These are phyloP conservation scores for Pseudogymnoascus sp. DNA, from an alignment of 2,329 filamentous ascomycete species.

Conservation along the genomic window DNA sequence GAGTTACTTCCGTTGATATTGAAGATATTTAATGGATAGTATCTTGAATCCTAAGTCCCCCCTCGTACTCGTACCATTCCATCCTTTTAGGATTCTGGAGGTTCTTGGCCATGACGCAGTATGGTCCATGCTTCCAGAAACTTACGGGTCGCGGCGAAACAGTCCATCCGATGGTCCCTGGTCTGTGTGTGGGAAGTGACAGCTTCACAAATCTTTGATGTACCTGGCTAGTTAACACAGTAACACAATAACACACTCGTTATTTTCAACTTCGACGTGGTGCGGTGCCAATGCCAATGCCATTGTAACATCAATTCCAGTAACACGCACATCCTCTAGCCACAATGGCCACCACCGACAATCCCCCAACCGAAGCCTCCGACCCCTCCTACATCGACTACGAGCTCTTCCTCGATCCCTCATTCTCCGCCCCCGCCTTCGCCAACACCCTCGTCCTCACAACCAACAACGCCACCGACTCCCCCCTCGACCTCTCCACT, in stretches of 20 bases:
- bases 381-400: conserved; percentile 91
- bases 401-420: conserved; percentile 75
- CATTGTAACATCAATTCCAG: background rate
- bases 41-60: background rate
- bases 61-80: background rate
- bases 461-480: conserved; percentile 88
- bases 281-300: background rate
- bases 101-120: background rate
- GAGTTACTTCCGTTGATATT: background rate
- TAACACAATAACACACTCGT: background rate
- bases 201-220: background rate
- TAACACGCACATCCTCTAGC: background rate
- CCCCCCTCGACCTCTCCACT: conserved; percentile 84
- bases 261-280: background rate
- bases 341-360: background rate
- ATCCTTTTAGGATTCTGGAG: background rate
- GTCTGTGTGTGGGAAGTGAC: background rate
- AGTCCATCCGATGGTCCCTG: background rate
- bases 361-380: conserved; percentile 31
- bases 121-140: background rate
- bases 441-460: conserved; percentile 81
- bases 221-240: background rate
- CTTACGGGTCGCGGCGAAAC: background rate
- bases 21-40: background rate
- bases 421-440: conserved; percentile 73